A percentile compares a stretch with the other conserved stretches of the same genome.
These are phyloP conservation scores for Anthracocystis setariae DNA, from an alignment of 1,284 basidiomycete genomes.

Conservation along the genomic window DNA sequence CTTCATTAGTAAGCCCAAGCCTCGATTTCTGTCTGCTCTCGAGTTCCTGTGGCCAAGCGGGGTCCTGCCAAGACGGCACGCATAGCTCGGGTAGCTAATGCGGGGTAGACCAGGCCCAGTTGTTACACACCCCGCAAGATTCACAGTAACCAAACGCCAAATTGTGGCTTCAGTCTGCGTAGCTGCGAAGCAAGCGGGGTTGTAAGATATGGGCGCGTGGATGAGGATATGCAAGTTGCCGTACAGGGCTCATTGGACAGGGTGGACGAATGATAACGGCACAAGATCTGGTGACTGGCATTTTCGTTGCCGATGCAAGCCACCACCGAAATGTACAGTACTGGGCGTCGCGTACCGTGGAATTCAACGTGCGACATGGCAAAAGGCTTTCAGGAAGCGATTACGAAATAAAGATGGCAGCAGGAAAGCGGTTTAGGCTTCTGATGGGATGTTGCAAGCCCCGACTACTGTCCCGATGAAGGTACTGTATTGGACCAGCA, in stretches of 20 bases:
- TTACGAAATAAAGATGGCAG: background rate
- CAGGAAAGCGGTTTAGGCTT: background rate
- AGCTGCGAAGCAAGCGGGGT: background rate
- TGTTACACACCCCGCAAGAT: no score
- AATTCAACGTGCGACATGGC: conserved; percentile 6
- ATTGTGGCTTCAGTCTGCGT: no score
- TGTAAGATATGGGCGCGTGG: no score
- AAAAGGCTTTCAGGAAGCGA: background rate
- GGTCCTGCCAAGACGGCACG: conserved; percentile 4
- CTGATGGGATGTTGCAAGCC: background rate
- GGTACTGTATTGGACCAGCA: background rate
- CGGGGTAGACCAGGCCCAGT: no score
- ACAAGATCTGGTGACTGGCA: no score
- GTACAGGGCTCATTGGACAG: background rate
- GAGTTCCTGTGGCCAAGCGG: no score
- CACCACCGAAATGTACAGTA: no score
- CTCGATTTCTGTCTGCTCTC: no score
- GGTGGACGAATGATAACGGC: no score
- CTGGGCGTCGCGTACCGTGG: conserved; percentile 11
- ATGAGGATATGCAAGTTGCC: background rate
- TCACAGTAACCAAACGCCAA: no score
- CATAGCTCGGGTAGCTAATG: no score
- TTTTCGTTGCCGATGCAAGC: conserved; percentile 13
- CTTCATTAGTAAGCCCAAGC: no score
- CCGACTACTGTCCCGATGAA: background rate